Evolutionary conservation across 1,139 yeast species (phyloP).

Genomic region (Diutina scorzettiae): DNA sequence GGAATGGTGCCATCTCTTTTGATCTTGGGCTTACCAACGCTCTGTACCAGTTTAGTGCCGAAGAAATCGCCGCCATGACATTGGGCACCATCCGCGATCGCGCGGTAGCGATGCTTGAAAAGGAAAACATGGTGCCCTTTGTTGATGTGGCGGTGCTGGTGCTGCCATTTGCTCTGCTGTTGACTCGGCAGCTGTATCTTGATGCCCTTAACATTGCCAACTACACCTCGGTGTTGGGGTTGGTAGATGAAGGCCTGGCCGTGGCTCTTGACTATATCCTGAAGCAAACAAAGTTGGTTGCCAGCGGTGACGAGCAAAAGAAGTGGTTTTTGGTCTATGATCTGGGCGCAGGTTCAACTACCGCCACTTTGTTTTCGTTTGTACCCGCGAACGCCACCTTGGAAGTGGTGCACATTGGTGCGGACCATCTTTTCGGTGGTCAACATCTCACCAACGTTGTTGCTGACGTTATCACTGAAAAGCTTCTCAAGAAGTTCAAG

Average conservation of each 20-base stretch:
- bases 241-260: conserved; percentile 85
- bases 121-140: neutral
- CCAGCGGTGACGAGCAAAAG: conserved; percentile 23
- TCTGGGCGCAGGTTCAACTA: conserved; percentile 87
- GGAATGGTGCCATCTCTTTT: conserved; percentile 45
- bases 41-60: conserved; percentile 34
- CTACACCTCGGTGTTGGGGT: conserved; percentile 42
- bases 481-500: conserved; percentile 34
- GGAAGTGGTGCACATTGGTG: conserved; percentile 64
- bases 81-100: conserved; percentile 54
- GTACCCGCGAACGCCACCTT: conserved; percentile 35
- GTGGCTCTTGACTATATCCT: conserved; percentile 72
- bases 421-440: conserved; percentile 62
- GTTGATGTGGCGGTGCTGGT: conserved; percentile 61
- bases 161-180: conserved; percentile 57
- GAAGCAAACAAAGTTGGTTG: conserved; percentile 29
- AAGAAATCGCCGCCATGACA: conserved; percentile 80
- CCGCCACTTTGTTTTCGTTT: conserved; percentile 70
- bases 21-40: conserved; percentile 37
- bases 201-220: conserved; percentile 71
- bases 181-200: conserved; percentile 57
- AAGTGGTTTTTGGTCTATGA: conserved; percentile 72
- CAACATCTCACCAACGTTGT: conserved; percentile 55
- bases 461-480: conserved; percentile 44
- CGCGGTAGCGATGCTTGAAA: conserved; percentile 38